Evolutionary conservation across 2,329 filamentous ascomycete species (phyloP).

Genomic region (Hymenoscyphus fructigenus): DNA sequence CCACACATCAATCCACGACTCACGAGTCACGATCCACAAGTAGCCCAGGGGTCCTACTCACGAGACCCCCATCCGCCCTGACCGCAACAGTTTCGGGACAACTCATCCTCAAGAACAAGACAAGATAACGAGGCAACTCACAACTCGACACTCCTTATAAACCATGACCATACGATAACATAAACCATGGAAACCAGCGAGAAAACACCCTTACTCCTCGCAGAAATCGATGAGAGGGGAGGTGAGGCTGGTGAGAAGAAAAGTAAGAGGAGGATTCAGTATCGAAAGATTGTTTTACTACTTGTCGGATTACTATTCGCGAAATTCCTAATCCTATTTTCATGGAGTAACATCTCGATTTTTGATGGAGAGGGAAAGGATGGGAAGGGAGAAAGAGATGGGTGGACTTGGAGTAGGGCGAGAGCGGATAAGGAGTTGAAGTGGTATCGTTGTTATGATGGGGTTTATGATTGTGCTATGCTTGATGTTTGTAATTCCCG

Average conservation of each 20-base stretch:
- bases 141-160: background rate
- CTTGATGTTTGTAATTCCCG: slow-evolving; percentile 22
- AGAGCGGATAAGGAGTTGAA: slow-evolving; percentile 13
- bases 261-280: background rate
- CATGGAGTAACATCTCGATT: background rate
- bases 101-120: background rate
- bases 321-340: background rate
- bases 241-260: background rate
- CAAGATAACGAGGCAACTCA: background rate
- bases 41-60: background rate
- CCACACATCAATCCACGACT: background rate
- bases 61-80: background rate
- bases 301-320: background rate
- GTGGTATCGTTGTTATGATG: slow-evolving; percentile 28
- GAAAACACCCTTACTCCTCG: background rate
- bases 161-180: background rate
- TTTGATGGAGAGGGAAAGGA: background rate
- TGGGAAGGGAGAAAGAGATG: slow-evolving; percentile 28
- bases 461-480: slow-evolving; percentile 27
- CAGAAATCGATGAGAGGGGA: too few relatives aligned
- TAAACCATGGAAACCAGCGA: background rate
- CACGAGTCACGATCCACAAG: background rate
- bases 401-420: slow-evolving; percentile 9
- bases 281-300: background rate
- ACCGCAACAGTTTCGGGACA: background rate